Evolutionary conservation across 805 yeast species (phyloP), one percentile per base, ranked within the genome.

Genomic region (Vanderwaltozyma tropicalis): DNA sequence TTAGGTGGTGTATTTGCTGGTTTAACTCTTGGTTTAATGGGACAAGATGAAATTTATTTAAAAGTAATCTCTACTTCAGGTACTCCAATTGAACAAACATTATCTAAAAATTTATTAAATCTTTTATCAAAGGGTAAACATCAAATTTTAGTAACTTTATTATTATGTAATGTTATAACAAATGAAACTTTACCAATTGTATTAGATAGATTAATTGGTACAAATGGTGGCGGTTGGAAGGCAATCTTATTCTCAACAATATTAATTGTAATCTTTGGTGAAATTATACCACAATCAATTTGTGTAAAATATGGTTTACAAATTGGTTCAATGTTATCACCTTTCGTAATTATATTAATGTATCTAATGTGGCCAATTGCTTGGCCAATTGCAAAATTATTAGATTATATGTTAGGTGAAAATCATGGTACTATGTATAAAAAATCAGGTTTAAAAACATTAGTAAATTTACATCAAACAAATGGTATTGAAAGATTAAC

Each of bases 361-460:
- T 88, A 88, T 59, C 27, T 78, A 31, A 75, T 89, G 82, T 87
- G 81, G 58, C 97, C 97, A 0, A 68, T 89, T 31, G 95, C 96
- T 1, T 85, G 85, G 52, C 98, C 98, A 2, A 78, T 80, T 42
- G 89, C 96, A 1, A 52, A 75, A 42, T 66, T 89, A 27, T 69
- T 89, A 46, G 98, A 89, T 61, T 69, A 72, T 51, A 71, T 80
- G 27, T 68, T 89, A 26, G 98, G 98, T 38, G 94, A 89, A 63
- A 95, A 86, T 61, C 97, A 89, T 60, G 97, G 98, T 25, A 87
- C 95, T 2, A 76, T 89, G 29, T 89, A 89, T 65, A 86, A 85
- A 57, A 86, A 85, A 59, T 80, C 86, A 6, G 97, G 97, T 1
- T 74, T 89, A 52, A 89, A 92, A 62, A 85, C 96, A 2, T 71